Conservation (phyloP, 2,329 filamentous ascomycete genomes). For the Claviceps digitariae region DNA sequence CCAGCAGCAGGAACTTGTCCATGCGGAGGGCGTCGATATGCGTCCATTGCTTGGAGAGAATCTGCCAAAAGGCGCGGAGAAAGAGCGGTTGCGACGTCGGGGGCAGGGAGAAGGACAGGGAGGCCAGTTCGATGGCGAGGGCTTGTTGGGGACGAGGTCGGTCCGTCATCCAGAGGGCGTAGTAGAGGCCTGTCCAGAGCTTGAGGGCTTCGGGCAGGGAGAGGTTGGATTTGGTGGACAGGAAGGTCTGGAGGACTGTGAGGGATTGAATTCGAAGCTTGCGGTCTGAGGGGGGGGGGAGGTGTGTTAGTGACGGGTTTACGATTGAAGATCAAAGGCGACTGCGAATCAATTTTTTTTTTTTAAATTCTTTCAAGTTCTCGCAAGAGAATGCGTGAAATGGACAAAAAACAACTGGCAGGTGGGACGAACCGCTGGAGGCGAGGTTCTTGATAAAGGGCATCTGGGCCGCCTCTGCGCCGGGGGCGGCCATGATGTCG, state of each 20-base stretch:
- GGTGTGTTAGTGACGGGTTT: neutral
- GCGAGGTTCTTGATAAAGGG: constrained; percentile 76
- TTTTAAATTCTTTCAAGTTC: too few relatives aligned
- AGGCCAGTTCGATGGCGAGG: constrained; percentile 65
- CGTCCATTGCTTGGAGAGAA: constrained; percentile 57
- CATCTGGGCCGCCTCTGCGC: constrained; percentile 31
- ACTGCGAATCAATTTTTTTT: neutral
- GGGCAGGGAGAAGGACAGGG: constrained; percentile 45
- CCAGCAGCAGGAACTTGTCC: constrained; percentile 85
- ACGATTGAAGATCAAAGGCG: too few relatives aligned
- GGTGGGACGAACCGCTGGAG: constrained; percentile 57
- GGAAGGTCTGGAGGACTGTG: constrained; percentile 62
- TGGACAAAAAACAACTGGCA: neutral
- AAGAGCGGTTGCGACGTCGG: constrained; percentile 28
- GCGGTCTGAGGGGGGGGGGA: constrained; percentile 50
- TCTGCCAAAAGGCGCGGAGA: constrained; percentile 57
- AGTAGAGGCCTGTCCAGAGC: constrained; percentile 92
- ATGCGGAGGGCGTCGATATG: constrained; percentile 64
- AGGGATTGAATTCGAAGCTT: constrained; percentile 66
- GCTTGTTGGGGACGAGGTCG: constrained; percentile 76
- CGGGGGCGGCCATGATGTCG: neutral
- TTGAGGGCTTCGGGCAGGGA: constrained; percentile 62
- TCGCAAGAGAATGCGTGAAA: too few relatives aligned
- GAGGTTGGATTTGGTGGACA: constrained; percentile 49
- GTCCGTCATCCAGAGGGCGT: constrained; percentile 88